A percentile compares a stretch with the other conserved stretches of the same genome.
Conservation (phyloP, 179 eudicot species). For the Actinidia polygama region DNA sequence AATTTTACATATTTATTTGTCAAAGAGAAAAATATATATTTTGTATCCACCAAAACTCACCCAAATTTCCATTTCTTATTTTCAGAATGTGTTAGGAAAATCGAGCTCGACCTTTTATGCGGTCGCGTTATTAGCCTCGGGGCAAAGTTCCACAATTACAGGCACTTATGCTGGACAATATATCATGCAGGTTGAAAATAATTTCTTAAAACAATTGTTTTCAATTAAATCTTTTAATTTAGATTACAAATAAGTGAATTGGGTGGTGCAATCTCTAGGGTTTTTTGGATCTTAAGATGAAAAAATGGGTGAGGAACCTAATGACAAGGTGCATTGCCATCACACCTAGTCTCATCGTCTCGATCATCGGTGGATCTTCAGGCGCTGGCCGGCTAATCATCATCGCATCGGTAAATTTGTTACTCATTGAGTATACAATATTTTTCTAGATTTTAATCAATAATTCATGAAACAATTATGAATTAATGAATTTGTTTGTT, state of each 20-base stretch:
- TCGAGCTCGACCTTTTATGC: constrained; percentile 71
- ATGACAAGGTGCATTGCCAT: constrained; percentile 60
- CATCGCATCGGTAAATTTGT: constrained; percentile 55
- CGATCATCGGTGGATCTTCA: constrained; percentile 57
- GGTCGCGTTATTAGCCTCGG: constrained; percentile 84
- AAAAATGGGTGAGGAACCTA: constrained; percentile 56
- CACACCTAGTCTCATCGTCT: constrained; percentile 59
- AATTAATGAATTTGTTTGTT: background rate
- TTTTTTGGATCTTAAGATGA: constrained; percentile 60
- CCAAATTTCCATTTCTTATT: background rate
- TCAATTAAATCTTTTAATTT: background rate
- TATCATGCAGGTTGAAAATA: constrained; percentile 71
- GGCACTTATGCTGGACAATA: constrained; percentile 98
- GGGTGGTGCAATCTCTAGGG: constrained; percentile 5
- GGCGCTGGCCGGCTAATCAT: constrained; percentile 69
- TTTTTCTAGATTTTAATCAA: background rate
- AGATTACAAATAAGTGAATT: background rate
- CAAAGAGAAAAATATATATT: too few species aligned
- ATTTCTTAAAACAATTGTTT: background rate
- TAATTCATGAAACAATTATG: background rate
- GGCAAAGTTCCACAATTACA: constrained; percentile 92
- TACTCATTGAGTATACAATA: too few species aligned
- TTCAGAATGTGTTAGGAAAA: constrained; percentile 74
- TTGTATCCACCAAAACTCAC: too few species aligned
- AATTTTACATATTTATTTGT: too few species aligned